Evolutionary conservation across 345 rosid species (phyloP).

Genomic region (Eucalyptus leucophloia): DNA sequence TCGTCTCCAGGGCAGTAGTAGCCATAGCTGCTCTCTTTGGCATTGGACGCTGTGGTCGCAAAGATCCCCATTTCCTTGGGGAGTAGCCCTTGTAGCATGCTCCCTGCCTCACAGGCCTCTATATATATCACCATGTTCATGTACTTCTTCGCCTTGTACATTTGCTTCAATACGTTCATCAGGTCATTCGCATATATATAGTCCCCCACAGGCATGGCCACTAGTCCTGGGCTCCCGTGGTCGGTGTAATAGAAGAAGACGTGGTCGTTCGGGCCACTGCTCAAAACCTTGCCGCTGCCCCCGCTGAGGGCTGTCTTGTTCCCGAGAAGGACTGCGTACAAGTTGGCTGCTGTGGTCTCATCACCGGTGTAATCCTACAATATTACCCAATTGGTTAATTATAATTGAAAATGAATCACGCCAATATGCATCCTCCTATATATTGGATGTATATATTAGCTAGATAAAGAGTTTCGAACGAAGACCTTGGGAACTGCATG

Average conservation of each 20-base stretch:
- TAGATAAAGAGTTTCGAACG: not conserved
- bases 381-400: not conserved
- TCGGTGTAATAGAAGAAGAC: constrained; percentile 51
- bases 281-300: constrained; percentile 52
- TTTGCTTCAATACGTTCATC: constrained; percentile 28
- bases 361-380: constrained; percentile 39
- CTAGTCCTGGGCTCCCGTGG: constrained; percentile 37
- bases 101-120: constrained; percentile 66
- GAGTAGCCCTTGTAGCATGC: constrained; percentile 53
- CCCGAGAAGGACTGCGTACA: constrained; percentile 36
- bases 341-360: constrained; percentile 22
- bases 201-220: constrained; percentile 23
- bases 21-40: constrained; percentile 40
- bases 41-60: constrained; percentile 51
- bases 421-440: not conserved
- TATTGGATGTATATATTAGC: not conserved
- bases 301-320: constrained; percentile 38
- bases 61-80: constrained; percentile 16
- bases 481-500: constrained; percentile 56
- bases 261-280: constrained; percentile 35
- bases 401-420: not conserved
- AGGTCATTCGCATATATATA: constrained; percentile 28
- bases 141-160: constrained; percentile 19
- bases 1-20: constrained; percentile 22
- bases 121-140: constrained; percentile 51